Conservation (phyloP, 805 yeast species). For the Jamesozyma hellenica region DNA sequence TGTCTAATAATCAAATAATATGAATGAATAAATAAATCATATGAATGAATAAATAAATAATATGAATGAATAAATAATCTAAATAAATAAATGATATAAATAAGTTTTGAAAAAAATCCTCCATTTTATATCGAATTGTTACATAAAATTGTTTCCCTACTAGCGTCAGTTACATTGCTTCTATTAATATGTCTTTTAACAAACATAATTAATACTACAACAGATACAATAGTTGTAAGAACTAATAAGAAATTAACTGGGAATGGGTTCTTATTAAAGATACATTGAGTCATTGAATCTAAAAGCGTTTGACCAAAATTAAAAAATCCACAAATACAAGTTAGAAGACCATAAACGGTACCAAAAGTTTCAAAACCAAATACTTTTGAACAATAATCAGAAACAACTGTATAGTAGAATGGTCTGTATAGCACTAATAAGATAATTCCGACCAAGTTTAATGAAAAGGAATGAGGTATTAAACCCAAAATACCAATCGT, state of each 20-base stretch:
- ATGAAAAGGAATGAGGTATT: slow-evolving; percentile 32
- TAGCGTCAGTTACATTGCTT: too few species aligned
- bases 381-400: slow-evolving; percentile 85
- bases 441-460: slow-evolving; percentile 60
- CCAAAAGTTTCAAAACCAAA: slow-evolving; percentile 92
- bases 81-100: too few species aligned
- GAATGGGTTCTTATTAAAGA: slow-evolving; percentile 62
- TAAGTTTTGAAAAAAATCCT: too few species aligned
- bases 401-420: slow-evolving; percentile 83
- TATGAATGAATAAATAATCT: too few species aligned
- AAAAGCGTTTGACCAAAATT: slow-evolving; percentile 62
- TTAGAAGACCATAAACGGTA: slow-evolving; percentile 77
- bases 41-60: too few species aligned
- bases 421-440: slow-evolving; percentile 79
- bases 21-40: too few species aligned
- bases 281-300: slow-evolving; percentile 60
- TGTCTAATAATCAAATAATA: too few species aligned
- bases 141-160: too few species aligned
- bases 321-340: slow-evolving; percentile 72
- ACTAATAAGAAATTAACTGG: slow-evolving; percentile 62
- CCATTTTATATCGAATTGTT: too few species aligned
- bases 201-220: slow-evolving; percentile 2
- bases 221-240: slow-evolving; percentile 37
- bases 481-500: slow-evolving; percentile 66
- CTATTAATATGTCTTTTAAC: too few species aligned